Evolutionary conservation across 2,329 filamentous ascomycete genomes (phyloP).

Genomic region (Clathrospora elynae): DNA sequence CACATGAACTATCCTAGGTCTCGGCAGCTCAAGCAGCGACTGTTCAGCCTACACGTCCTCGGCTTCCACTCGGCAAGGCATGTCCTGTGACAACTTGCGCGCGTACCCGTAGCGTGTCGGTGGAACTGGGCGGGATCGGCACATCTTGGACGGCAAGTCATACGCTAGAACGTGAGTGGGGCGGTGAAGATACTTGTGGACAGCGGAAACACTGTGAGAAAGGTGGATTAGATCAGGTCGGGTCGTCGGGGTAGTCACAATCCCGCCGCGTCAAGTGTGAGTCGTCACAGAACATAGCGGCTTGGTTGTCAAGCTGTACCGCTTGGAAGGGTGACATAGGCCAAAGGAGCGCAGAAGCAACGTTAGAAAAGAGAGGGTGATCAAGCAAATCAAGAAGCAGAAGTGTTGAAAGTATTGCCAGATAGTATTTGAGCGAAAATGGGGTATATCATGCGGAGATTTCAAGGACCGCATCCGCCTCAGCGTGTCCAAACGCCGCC

Average conservation of each 20-base stretch:
- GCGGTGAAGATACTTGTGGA: conserved; percentile 6
- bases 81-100: no score
- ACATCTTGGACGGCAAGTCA: conserved; percentile 9
- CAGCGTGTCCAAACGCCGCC: no score
- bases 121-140: conserved; percentile 10
- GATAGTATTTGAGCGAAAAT: conserved; percentile 10
- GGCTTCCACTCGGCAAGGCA: no score
- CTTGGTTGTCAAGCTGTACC: conserved; percentile 3
- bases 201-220: not conserved
- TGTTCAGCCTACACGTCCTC: no score
- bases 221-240: conserved; percentile 3
- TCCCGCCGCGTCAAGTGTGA: conserved; percentile 1
- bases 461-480: conserved; percentile 5
- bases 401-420: conserved; percentile 1
- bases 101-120: conserved; percentile 5
- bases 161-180: not conserved
- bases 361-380: no score
- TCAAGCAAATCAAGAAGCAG: no score
- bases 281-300: conserved; percentile 4
- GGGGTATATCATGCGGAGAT: conserved; percentile 31
- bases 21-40: no score
- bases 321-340: conserved; percentile 6
- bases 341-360: no score
- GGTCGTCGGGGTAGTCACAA: not conserved
- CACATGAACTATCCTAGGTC: no score